A percentile compares a stretch with the other conserved stretches of the same genome.
Conservation (phyloP, 805 yeast species). For the Yarrowia divulgata region DNA sequence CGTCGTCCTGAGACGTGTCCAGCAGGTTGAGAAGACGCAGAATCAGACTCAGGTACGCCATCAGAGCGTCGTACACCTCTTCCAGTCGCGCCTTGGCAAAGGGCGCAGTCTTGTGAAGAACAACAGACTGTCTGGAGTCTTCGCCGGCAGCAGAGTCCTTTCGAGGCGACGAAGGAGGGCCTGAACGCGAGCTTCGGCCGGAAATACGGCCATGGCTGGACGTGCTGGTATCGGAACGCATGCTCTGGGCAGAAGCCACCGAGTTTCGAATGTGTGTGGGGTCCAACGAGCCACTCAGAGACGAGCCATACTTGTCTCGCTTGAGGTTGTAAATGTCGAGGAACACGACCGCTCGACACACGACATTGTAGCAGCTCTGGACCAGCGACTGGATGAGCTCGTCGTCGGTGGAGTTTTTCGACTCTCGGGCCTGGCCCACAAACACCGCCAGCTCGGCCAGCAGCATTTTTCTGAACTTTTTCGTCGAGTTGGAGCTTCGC, state of each 20-base stretch:
- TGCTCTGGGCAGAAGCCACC: conserved; percentile 13
- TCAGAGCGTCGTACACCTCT: conserved; percentile 50
- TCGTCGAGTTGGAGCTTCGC: conserved; percentile 46
- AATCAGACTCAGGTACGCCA: conserved; percentile 50
- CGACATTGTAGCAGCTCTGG: conserved; percentile 48
- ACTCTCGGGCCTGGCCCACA: conserved; percentile 51
- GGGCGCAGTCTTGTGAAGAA: conserved; percentile 46
- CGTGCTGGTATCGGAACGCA: conserved; percentile 13
- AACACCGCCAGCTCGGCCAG: conserved; percentile 53
- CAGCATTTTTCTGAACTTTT: conserved; percentile 50
- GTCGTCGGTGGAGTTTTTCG: conserved; percentile 48
- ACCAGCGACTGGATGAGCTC: conserved; percentile 49
- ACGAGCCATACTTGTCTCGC: conserved; percentile 28
- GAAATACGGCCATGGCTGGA: conserved; percentile 17
- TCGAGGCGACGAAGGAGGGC: conserved; percentile 24
- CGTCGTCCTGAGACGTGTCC: conserved; percentile 43
- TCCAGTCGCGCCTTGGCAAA: conserved; percentile 49
- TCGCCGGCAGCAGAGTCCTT: conserved; percentile 30
- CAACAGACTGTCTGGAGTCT: conserved; percentile 44
- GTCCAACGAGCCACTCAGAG: not conserved
- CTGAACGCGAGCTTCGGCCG: conserved; percentile 11
- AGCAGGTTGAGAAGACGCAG: conserved; percentile 46
- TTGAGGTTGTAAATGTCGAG: conserved; percentile 45
- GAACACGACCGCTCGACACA: conserved; percentile 49
- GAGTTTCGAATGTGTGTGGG: conserved; percentile 9